Evolutionary conservation across 768 basidiomycete genomes (phyloP), one percentile per base, ranked within the genome.

Genomic region (Scleroderma citrinum): DNA sequence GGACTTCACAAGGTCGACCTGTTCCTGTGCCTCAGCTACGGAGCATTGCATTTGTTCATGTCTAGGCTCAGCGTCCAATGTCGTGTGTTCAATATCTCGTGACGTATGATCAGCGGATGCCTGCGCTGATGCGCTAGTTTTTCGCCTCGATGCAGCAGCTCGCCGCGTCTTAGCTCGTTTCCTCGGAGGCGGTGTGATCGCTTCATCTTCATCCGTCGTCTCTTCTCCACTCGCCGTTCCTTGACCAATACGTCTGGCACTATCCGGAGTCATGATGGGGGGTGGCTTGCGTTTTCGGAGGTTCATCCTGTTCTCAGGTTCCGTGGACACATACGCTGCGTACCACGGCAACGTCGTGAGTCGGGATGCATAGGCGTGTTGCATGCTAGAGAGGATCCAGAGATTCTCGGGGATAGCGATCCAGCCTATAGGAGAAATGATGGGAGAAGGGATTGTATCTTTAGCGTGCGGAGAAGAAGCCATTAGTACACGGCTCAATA

Each of bases 171-270:
- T 60, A 37, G 58, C 51, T 37, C 65, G 65, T 49, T 66, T 66
- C 50, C 62, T 65, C 19, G 64, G 66, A 31, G 64, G 66, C 3
- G 48, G 48, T 7, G 57, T 48, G 3, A 50, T n/a, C 37, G 48
- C 50, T 17, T 68, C 64, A 3, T 66, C 64, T 19, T 66, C 65
- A 38, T 68, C 66, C 5, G 43, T 52, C 1, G 61, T 56, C 19
- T 68, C 58, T 60, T 72, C 42, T 30, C 75, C 46, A 49, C 73
- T 52, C 70, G 71, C 40, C 34, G 77, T 42, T 49, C 72, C 21
- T 74, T 67, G 1, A 71, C 38, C 44, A 17, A 13, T 20, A 21
- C 17, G 38, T 7, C 35, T 13, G 35, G 35, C 5, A 12, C 35
- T 21, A 8, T 52, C 41, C 21, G 52, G 26, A 20, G 43, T 31